A percentile compares a stretch with the other conserved stretches of the same genome.
These are phyloP conservation scores for Tuber indicum DNA, from an alignment of 495 filamentous ascomycete genomes.

Conservation along the genomic window DNA sequence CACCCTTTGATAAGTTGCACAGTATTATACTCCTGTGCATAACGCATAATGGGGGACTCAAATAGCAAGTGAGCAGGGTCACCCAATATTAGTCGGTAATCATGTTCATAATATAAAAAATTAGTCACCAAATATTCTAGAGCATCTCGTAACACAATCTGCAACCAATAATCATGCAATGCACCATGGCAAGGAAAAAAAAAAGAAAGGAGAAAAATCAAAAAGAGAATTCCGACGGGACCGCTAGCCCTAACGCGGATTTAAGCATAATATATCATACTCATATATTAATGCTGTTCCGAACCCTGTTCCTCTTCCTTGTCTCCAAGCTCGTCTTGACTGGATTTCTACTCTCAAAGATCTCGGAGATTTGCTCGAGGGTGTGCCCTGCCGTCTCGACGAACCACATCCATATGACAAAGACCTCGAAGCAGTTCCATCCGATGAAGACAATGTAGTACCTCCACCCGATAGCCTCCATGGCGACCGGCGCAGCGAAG, in stretches of 20 bases:
- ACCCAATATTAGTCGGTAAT: not conserved
- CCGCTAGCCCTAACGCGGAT: not conserved
- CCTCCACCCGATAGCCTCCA: slow-evolving; percentile 53
- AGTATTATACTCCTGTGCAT: too few species aligned
- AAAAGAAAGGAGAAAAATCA: not conserved
- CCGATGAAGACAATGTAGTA: slow-evolving; percentile 53
- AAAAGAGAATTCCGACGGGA: not conserved
- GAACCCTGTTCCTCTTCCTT: slow-evolving; percentile 37
- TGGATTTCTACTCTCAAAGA: slow-evolving; percentile 56
- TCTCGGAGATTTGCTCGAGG: slow-evolving; percentile 61
- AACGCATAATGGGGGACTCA: not conserved
- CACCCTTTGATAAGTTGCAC: too few species aligned
- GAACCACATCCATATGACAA: slow-evolving; percentile 59
- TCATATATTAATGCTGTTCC: not conserved
- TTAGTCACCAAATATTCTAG: not conserved
- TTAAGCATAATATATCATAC: not conserved
- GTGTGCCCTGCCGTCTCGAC: slow-evolving; percentile 63
- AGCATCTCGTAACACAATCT: not conserved
- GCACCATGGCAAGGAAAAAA: not conserved
- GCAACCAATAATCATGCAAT: not conserved
- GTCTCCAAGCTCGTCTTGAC: slow-evolving; percentile 52
- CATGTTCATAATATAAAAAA: not conserved
- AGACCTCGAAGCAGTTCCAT: slow-evolving; percentile 49
- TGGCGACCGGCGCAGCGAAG: slow-evolving; percentile 51
- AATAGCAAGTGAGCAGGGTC: not conserved